phyloP scores from a whole-genome alignment of 176 grass and related monocot species.

The Oryza nivara region DNA sequence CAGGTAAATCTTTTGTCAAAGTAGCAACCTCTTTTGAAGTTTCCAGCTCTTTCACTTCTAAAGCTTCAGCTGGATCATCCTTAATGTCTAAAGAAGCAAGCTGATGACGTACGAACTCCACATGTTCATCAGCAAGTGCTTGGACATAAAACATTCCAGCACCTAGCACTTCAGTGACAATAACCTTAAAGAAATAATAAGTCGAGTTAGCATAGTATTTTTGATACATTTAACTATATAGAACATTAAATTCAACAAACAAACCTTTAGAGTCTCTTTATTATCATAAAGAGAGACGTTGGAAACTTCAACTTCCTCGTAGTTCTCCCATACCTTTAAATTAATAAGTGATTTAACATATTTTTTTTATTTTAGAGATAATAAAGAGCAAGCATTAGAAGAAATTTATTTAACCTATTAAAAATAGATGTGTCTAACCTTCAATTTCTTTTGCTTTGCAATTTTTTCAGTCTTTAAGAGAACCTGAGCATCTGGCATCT shows the following conservation, averaged over 20 bases:
- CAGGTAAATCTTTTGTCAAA: conserved; percentile 1
- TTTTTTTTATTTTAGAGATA: no score
- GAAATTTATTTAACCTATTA: neutral
- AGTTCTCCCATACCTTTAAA: conserved; percentile 90
- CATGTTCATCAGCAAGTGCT: conserved; percentile 46
- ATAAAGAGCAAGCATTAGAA: no score
- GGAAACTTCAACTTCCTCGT: conserved; percentile 72
- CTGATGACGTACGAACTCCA: conserved; percentile 51
- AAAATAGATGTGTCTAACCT: conserved; percentile 46
- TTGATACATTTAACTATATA: neutral
- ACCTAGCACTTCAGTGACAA: conserved; percentile 81
- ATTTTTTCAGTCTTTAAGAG: conserved; percentile 67
- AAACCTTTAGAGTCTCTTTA: conserved; percentile 91
- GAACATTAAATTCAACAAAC: neutral
- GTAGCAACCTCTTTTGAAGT: conserved; percentile 35
- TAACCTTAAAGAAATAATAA: conserved; percentile 61
- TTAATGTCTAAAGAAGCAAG: conserved; percentile 45
- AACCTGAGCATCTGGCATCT: conserved; percentile 67
- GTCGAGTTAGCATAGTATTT: conserved; percentile 10
- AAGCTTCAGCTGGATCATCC: neutral
- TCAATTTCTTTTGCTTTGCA: conserved; percentile 85
- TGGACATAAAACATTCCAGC: conserved; percentile 81
- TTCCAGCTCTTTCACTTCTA: neutral
- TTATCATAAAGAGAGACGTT: conserved; percentile 66
- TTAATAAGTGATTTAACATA: no score